Evolutionary conservation across 495 filamentous ascomycete species (phyloP).

Genomic region (Aspergillus sclerotiicarbonarius): DNA sequence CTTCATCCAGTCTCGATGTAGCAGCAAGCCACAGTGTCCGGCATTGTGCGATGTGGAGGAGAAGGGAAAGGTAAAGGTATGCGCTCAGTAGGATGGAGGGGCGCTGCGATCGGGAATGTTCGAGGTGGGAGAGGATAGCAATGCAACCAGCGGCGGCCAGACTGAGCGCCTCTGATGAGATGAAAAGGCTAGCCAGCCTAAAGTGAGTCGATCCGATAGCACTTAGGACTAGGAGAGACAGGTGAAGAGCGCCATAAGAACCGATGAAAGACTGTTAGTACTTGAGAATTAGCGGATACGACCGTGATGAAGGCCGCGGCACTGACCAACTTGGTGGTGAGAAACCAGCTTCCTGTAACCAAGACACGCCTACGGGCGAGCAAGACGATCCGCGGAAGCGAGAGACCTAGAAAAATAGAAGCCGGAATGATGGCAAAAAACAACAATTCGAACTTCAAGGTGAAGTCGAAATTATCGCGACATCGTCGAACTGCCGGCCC

Average conservation of each 20-base stretch:
- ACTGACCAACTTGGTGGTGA: too few species aligned
- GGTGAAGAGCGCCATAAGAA: too few species aligned
- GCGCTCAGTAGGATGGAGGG: conserved; percentile 41
- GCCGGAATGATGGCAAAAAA: conserved; percentile 45
- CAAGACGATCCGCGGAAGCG: conserved; percentile 31
- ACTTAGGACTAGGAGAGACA: too few species aligned
- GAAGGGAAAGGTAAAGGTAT: conserved; percentile 39
- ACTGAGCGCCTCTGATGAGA: conserved; percentile 30
- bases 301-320: too few species aligned
- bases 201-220: too few species aligned
- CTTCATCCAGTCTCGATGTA: conserved; percentile 6
- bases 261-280: too few species aligned
- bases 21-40: conserved; percentile 42
- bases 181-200: too few species aligned
- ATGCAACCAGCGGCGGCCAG: conserved; percentile 32
- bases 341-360: conserved; percentile 35
- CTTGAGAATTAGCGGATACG: too few species aligned
- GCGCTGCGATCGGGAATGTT: conserved; percentile 34
- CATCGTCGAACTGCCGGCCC: too few species aligned
- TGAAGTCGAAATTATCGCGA: conserved; percentile 56
- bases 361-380: conserved; percentile 31
- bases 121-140: conserved; percentile 26
- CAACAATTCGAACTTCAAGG: conserved; percentile 43
- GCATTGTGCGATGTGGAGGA: conserved; percentile 13
- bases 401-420: conserved; percentile 36